Evolutionary conservation across 2,329 filamentous ascomycete genomes (phyloP), one percentile per base, ranked within the genome.

Genomic region (Ceratocystis huliohia): DNA sequence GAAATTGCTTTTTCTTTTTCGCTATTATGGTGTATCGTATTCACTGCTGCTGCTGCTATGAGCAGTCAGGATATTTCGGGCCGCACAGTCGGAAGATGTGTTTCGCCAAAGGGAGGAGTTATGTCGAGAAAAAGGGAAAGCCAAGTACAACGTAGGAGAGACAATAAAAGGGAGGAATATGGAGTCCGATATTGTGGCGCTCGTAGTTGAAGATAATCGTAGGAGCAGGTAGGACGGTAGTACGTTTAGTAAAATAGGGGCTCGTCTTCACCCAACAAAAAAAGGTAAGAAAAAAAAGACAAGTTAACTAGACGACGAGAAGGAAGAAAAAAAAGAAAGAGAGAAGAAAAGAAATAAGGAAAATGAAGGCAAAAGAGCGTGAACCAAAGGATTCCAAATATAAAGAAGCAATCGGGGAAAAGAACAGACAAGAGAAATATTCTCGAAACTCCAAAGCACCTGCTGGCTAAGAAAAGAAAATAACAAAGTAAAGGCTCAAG

Each of bases 141-240:
- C 48, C 48, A 53, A 15, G 48, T 28, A 44, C 20, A 10, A 44
- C 25, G 20, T 37, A 10, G n/a, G 44, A 50, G 37, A 37, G 53
- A 56, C 44, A 13, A 56, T 37, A 56, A 61, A 64, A 64, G 62
- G 61, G 64, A 62, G 44, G 64, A 62, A 62, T 25, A 62, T 15
- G 28, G 41, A 63, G 10, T 44, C 15, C 20, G 20, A 22, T 53
- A 28, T 3, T 46, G 28, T 33, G 28, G 48, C 28, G 3, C 61
- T 61, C 33, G 53, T 48, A 33, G 41, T 50, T 57, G 59, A 20
- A 41, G 59, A 61, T 46, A 59, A 22, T 41, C 50, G 22, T 15
- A 66, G 48, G 57, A 33, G 37, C 37, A 41, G 37, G 37, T 15
- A 41, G 37, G 37, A 41, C 37, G 37, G 37, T 41, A 48, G 46